Base-by-base conservation (phyloP, 2,329 filamentous ascomycete species). In the Cytospora chrysosperma region DNA sequence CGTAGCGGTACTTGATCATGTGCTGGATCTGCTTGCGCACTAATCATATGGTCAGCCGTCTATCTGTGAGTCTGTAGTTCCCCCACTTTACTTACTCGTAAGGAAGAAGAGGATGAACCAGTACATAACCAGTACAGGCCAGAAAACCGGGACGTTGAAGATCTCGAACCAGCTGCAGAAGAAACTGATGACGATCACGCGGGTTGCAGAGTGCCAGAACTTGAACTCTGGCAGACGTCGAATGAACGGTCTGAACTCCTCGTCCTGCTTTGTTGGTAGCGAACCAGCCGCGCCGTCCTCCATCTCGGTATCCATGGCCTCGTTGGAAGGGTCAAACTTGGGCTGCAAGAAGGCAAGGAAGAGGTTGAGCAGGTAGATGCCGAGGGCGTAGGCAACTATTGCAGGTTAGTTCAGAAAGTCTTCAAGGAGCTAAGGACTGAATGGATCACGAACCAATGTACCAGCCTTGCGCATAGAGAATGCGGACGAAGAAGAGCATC, bases 1-100 rank as follows among this genome's bases (percentile, higher is more conserved):
- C 93, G 75, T 97, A 99, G 79, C 94, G 92, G 82, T 98, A 99
- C 83, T 98, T 99, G 85, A 99, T 94, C 95, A 99, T 99, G 81
- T 98, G 95, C 81, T 99, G 95, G 71, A 99, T 99, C 81, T 99
- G 95, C 83, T 95, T 92, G 78, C 95, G 88, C 95, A 99, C 93
- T 96, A 71, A 32, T 26, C n/a, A 51, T 51, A 15, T 37, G 26
- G 28, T 66, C 21, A 61, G 65, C 32, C 8, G 27, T 26, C n/a
- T 56, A 30, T 24, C 32, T 4, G 9, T 19, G 6, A 28, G 56
- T 67, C 13, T 24, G 12, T 21, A 21, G 37, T 21, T 40, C 3
- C 17, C n/a, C 15, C 13, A 21, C 50, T 30, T 47, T 56, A 86
- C 92, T 76, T 82, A 96, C 93, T 99, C 62, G 95, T 99, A 78